phyloP scores from a whole-genome alignment of 2,329 filamentous ascomycete species.

The Ceratocystis lukuohia region DNA sequence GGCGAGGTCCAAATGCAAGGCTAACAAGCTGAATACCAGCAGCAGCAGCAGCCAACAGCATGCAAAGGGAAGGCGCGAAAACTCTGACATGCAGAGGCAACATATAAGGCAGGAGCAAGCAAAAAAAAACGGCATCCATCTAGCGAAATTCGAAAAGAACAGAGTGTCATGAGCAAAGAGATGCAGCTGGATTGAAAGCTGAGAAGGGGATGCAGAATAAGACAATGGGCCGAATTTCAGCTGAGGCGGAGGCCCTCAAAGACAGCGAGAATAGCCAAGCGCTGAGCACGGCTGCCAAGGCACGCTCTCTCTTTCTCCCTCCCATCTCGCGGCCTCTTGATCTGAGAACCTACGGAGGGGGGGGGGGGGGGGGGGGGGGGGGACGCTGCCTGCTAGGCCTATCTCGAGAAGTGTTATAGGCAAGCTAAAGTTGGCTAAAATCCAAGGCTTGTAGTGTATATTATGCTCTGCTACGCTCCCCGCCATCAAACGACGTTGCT shows the following conservation, averaged over 20 bases:
- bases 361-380: too few species aligned
- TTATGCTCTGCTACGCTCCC: too few species aligned
- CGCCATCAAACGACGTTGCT: neutral
- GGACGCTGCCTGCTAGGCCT: too few species aligned
- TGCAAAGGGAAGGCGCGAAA: neutral
- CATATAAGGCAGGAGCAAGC: neutral
- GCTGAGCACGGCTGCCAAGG: neutral
- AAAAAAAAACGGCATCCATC: neutral
- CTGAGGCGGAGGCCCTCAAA: neutral
- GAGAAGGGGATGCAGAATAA: neutral
- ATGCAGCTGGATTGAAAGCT: neutral
- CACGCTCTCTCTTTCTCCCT: too few species aligned
- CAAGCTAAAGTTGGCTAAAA: too few species aligned
- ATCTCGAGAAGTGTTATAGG: too few species aligned
- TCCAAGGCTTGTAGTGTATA: too few species aligned
- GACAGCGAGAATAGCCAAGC: neutral
- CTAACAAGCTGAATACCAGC: neutral
- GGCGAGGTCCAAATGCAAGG: neutral
- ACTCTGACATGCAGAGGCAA: neutral
- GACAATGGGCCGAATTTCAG: neutral
- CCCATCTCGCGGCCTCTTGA: too few species aligned
- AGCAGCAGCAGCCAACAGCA: neutral
- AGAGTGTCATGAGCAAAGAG: neutral
- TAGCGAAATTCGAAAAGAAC: neutral
- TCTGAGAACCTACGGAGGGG: too few species aligned